Percentiles rank a stretch among this genome's conserved stretches.
Evolutionary conservation across 2,329 filamentous ascomycete genomes (phyloP).

Genomic region (Phialemoniopsis sp.): DNA sequence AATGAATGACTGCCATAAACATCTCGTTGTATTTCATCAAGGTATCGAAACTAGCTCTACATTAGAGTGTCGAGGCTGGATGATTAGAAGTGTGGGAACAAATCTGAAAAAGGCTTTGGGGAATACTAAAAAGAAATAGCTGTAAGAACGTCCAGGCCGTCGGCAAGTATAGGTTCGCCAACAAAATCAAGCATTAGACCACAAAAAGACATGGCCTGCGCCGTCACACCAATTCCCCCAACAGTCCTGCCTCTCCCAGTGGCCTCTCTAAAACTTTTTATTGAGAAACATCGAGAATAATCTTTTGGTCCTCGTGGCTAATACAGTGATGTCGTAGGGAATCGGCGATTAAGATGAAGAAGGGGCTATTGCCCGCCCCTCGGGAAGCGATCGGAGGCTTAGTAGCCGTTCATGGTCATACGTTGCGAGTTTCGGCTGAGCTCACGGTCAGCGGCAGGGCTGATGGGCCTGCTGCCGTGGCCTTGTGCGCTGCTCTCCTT

Average conservation of each 20-base stretch:
- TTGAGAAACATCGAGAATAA: background rate
- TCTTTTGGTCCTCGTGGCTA: background rate
- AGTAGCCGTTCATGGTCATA: conserved; percentile 99
- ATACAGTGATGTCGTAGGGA: too few relatives aligned
- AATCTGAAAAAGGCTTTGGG: conserved; percentile 21
- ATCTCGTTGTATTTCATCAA: conserved; percentile 25
- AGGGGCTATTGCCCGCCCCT: too few relatives aligned
- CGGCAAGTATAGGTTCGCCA: conserved; percentile 29
- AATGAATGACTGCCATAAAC: conserved; percentile 1
- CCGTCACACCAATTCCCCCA: too few relatives aligned
- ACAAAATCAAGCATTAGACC: conserved; percentile 25
- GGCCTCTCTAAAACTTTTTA: too few relatives aligned
- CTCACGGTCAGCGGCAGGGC: conserved; percentile 89
- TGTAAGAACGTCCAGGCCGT: conserved; percentile 33
- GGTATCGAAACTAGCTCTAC: conserved; percentile 38
- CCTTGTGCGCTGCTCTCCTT: conserved; percentile 95
- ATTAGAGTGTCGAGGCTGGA: conserved; percentile 28
- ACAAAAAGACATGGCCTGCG: background rate
- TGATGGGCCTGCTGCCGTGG: conserved; percentile 85
- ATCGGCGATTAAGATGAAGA: too few relatives aligned
- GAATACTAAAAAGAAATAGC: conserved; percentile 41
- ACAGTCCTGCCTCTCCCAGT: too few relatives aligned
- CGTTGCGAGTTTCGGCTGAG: conserved; percentile 95
- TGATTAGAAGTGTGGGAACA: conserved; percentile 21
- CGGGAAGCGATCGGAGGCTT: conserved; percentile 26